Percentiles rank a stretch among this genome's conserved stretches.
Evolutionary conservation across 768 basidiomycete species (phyloP).

Genomic region (Suillus alpinus): DNA sequence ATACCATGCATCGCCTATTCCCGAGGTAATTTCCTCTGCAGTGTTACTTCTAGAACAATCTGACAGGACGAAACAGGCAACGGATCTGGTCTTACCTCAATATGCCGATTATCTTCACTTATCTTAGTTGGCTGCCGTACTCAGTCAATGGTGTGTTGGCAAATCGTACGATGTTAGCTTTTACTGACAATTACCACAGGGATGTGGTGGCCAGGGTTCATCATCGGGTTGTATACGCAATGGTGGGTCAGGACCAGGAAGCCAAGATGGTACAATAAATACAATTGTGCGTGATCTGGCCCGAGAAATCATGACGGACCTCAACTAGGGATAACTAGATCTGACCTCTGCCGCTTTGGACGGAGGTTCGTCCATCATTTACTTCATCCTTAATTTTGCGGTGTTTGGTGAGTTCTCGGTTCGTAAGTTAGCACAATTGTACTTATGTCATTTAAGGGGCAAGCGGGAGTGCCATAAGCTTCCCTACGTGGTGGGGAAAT

Average conservation of each 20-base stretch:
- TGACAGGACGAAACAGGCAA: slow-evolving; percentile 6
- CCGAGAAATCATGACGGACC: not conserved
- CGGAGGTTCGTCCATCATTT: slow-evolving; percentile 46
- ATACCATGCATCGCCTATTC: slow-evolving; percentile 18
- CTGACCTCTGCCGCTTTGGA: slow-evolving; percentile 48
- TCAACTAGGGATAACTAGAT: slow-evolving; percentile 19
- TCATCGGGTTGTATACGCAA: slow-evolving; percentile 48
- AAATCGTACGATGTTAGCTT: not conserved
- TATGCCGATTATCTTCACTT: slow-evolving; percentile 21
- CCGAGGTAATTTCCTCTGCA: slow-evolving; percentile 17
- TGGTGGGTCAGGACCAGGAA: slow-evolving; percentile 46
- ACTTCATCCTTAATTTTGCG: slow-evolving; percentile 44
- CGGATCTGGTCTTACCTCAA: slow-evolving; percentile 24
- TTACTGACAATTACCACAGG: slow-evolving; percentile 2
- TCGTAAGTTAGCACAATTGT: slow-evolving; percentile 23
- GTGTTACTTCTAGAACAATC: not conserved
- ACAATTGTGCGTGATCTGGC: slow-evolving; percentile 15
- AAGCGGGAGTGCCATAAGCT: slow-evolving; percentile 38
- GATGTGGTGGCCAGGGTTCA: slow-evolving; percentile 49
- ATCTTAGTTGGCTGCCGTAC: slow-evolving; percentile 25
- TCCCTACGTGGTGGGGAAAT: slow-evolving; percentile 47
- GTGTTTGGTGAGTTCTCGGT: slow-evolving; percentile 22
- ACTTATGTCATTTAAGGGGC: slow-evolving; percentile 33
- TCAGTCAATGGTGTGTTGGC: slow-evolving; percentile 19
- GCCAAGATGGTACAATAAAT: slow-evolving; percentile 48